A percentile compares a stretch with the other conserved stretches of the same genome.
These are phyloP conservation scores for Murraya paniculata DNA, from an alignment of 345 rosid species.

Conservation along the genomic window DNA sequence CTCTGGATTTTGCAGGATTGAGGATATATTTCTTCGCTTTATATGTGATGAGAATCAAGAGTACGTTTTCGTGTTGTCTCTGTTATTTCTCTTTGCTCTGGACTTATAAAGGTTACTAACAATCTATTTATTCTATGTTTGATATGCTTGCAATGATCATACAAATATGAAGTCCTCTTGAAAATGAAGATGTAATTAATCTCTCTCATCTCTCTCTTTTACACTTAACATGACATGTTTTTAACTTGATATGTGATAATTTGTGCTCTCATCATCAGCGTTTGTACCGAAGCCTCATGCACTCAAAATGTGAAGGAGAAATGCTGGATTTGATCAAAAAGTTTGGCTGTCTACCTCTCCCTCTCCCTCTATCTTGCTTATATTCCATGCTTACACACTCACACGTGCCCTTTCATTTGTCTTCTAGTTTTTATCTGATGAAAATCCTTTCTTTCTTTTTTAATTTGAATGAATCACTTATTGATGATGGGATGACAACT, in stretches of 20 bases:
- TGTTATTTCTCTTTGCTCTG: conserved; percentile 1
- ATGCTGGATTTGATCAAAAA: conserved; percentile 23
- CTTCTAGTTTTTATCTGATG: not conserved
- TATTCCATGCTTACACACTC: not conserved
- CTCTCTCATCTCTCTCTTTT: not conserved
- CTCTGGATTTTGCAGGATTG: conserved; percentile 19
- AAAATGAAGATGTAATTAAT: conserved; percentile 18
- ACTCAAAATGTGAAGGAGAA: conserved; percentile 24
- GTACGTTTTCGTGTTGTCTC: conserved; percentile 5
- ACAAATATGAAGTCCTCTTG: conserved; percentile 10
- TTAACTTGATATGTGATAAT: not conserved
- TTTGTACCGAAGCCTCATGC: conserved; percentile 20
- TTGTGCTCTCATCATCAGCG: conserved; percentile 10
- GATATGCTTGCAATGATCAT: not conserved
- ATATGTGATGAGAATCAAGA: conserved; percentile 1
- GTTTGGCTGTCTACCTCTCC: conserved; percentile 6
- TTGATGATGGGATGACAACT: conserved; percentile 2
- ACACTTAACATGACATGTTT: not conserved
- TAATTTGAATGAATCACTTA: not conserved
- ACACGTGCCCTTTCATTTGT: not conserved
- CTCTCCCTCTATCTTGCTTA: not conserved
- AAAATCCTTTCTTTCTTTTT: not conserved
- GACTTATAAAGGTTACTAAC: not conserved
- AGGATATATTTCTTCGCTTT: conserved; percentile 32
- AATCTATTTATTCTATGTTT: not conserved